Base-by-base conservation (phyloP, 768 basidiomycete genomes). In the Lactifluus volemus region DNA sequence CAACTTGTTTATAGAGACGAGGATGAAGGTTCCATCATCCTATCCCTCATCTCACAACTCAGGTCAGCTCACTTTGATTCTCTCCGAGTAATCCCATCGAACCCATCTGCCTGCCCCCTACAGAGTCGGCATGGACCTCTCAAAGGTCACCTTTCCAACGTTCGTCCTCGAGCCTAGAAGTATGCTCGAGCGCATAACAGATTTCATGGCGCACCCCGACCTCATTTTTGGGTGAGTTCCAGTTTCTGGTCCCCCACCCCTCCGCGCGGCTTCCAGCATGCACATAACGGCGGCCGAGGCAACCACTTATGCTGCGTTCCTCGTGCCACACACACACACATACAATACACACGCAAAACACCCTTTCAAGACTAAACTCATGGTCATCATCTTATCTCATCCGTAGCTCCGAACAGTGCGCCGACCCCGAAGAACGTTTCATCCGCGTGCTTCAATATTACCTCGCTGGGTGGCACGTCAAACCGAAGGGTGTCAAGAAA, bases 401-500 rank as follows among this genome's bases (percentile, higher is more conserved):
- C 25, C 36, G 29, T 67, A 96, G 95, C 44, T 89, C 90, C 49
- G 92, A 90, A 65, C 71, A 83, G n/a, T 85, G 83, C 70, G 78
- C 81, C 44, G 85, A 92, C 68, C 83, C 92, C 36, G 88, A 96
- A 71, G 94, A 96, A 70, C 79, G 97, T 48, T 98, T 98, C 72
- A 80, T 96, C 64, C 82, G 85, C 53, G 92, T 98, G 1, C 79
- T 98, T 38, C 88, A 89, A 64, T 97, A 95, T 72, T 99, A 98
- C 72, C 85, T 99, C 50, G 88, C 91, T n/a, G 97, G 97, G 25
- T 99, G 97, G 97, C 97, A 98, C 74, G 95, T 98, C 77, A 98
- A 98, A 74, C 95, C 97, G 66, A 95, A 90, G 76, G 97, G 94
- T 55, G 97, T 98, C 63, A 99, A 99, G 88, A 99, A 99, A 76